Conservation (phyloP, 2,329 filamentous ascomycete genomes). For the Cladobotryum protrusum region DNA sequence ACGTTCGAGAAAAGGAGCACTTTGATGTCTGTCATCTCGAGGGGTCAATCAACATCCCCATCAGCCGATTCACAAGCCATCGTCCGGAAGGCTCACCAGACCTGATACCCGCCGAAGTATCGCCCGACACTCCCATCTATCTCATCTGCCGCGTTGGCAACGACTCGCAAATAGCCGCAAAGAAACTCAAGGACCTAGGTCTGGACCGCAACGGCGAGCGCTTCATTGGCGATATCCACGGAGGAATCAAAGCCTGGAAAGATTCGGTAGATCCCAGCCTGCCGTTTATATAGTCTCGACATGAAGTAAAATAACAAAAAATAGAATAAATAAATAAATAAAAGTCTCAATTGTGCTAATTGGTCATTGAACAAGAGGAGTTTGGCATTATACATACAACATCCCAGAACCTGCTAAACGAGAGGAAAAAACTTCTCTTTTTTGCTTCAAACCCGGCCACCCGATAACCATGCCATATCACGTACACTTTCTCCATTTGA, state of each 20-base stretch:
- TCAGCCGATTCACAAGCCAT: slow-evolving; percentile 50
- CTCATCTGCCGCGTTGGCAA: slow-evolving; percentile 70
- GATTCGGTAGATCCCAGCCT: slow-evolving; percentile 54
- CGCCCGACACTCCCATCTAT: slow-evolving; percentile 52
- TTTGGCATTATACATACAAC: slow-evolving; percentile 20
- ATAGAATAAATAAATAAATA: background rate
- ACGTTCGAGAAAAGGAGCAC: slow-evolving; percentile 79
- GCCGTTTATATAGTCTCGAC: slow-evolving; percentile 41
- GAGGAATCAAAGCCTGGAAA: slow-evolving; percentile 69
- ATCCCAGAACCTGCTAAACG: slow-evolving; percentile 11
- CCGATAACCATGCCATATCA: slow-evolving; percentile 5
- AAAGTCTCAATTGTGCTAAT: background rate
- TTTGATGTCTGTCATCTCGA: slow-evolving; percentile 73
- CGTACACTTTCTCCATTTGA: background rate
- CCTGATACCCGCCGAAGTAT: slow-evolving; percentile 35
- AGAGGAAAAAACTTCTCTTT: slow-evolving; percentile 8
- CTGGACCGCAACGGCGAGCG: slow-evolving; percentile 45
- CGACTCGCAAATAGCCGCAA: slow-evolving; percentile 67
- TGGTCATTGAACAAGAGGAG: slow-evolving; percentile 21
- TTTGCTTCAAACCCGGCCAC: background rate
- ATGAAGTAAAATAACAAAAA: slow-evolving; percentile 6
- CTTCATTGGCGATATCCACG: slow-evolving; percentile 64
- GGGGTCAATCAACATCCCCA: slow-evolving; percentile 66
- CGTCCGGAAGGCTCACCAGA: slow-evolving; percentile 21
- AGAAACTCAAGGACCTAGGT: slow-evolving; percentile 57